Evolutionary conservation across 371 early-diverging fungal species (phyloP).

Genomic region (Zancudomyces culisetae): DNA sequence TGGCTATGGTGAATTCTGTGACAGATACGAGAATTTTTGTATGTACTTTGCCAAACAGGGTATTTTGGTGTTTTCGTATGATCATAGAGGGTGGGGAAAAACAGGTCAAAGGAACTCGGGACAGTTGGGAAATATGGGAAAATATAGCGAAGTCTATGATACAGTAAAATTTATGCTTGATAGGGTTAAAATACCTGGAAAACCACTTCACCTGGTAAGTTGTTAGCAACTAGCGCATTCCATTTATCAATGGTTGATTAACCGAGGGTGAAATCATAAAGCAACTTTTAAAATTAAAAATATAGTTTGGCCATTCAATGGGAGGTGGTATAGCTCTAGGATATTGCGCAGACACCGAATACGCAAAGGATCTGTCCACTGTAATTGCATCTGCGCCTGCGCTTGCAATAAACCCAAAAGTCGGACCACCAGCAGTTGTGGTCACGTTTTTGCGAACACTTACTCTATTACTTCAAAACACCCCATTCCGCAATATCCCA

Average conservation of each 20-base stretch:
- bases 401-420: constrained; percentile 8
- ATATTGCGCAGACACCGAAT: constrained; percentile 5
- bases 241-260: too few relatives aligned
- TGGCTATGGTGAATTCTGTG: constrained; percentile 25
- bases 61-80: constrained; percentile 18
- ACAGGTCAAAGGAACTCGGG: constrained; percentile 19
- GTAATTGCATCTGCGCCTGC: constrained; percentile 24
- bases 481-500: constrained; percentile 17
- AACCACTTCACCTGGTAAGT: background rate
- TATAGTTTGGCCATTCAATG: constrained; percentile 22
- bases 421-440: constrained; percentile 13
- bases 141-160: constrained; percentile 5
- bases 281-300: too few relatives aligned
- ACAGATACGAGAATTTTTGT: constrained; percentile 19
- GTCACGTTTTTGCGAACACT: constrained; percentile 7
- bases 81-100: constrained; percentile 27
- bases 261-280: too few relatives aligned
- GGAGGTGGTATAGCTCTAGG: constrained; percentile 21
- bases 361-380: constrained; percentile 8
- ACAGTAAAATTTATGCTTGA: constrained; percentile 10
- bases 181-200: background rate
- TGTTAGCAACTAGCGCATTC: too few relatives aligned
- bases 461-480: constrained; percentile 5
- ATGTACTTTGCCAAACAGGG: constrained; percentile 13
- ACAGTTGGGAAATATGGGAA: constrained; percentile 16